A percentile compares a stretch with the other conserved stretches of the same genome.
Conservation (phyloP, 1,139 yeast species). For the Geotrichum aggregatum region DNA sequence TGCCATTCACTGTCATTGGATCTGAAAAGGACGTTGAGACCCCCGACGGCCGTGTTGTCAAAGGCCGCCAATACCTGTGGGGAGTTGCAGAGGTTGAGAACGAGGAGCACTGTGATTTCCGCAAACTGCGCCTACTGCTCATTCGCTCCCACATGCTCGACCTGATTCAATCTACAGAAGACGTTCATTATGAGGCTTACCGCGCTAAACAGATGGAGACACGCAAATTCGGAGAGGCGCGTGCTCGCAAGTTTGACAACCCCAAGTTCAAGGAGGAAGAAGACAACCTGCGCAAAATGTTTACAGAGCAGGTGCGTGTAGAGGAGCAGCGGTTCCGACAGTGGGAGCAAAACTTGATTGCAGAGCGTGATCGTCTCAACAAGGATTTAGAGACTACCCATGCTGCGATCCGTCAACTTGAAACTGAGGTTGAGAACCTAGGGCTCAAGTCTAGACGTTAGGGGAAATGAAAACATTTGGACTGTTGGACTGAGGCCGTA, state of each 20-base stretch:
- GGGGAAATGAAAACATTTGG: background rate
- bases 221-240: constrained; percentile 47
- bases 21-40: constrained; percentile 82
- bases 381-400: constrained; percentile 91
- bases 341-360: constrained; percentile 95
- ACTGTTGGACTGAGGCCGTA: no score
- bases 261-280: constrained; percentile 96
- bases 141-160: constrained; percentile 94
- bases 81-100: constrained; percentile 96
- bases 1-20: constrained; percentile 94
- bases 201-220: constrained; percentile 76
- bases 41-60: constrained; percentile 67
- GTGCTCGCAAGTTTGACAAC: constrained; percentile 52
- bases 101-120: constrained; percentile 92
- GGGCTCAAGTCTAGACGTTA: constrained; percentile 21
- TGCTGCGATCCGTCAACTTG: constrained; percentile 37
- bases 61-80: constrained; percentile 96
- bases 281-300: constrained; percentile 85
- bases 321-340: constrained; percentile 97
- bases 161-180: constrained; percentile 82
- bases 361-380: constrained; percentile 89
- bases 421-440: constrained; percentile 35
- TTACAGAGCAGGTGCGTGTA: constrained; percentile 96
- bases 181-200: constrained; percentile 83
- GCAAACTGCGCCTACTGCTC: constrained; percentile 79